Evolutionary conservation across 352 stramenopile genomes (phyloP), one percentile per base, ranked within the genome.

Genomic region (Pythium scleroteichum): DNA sequence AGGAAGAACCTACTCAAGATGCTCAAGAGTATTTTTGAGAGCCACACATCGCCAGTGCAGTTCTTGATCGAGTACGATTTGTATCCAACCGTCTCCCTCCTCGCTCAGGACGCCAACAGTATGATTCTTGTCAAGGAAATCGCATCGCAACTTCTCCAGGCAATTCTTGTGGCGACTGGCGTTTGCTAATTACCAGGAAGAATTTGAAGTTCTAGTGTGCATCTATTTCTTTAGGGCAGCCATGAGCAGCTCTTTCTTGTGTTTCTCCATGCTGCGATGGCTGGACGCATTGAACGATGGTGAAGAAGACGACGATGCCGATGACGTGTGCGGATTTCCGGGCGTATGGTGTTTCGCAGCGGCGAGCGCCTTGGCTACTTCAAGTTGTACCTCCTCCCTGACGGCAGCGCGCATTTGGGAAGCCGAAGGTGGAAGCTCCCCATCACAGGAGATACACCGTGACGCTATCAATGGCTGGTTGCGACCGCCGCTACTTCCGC

Each of bases 1-100:
- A 82, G 88, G 44, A 97, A 95, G 56, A 95, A 95, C 53, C 63
- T 97, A 51, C 83, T 97, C 51, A 94, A 94, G 65, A 97, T 97
- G 74, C 85, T 98, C 53, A 94, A 97, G 64, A 79, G 75, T 41
- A 76, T 98, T 1, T 95, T 96, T 53, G 86, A 96, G 58, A 84
- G 82, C 22, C 89, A 97, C 60, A 85, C 87, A 14, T 83, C 86
- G 24, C 89, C 87, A 1, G 76, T 75, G 48, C 81, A 96, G 59
- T 95, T 97, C 47, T 68, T 97, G 16, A 73, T 95, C 38, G 87
- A 97, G 69, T 95, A 92, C 73, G 90, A 96, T 32, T 66, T 97
- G 9, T 89, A 90, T 22, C 82, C 78, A 13, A 82, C 80, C 26
- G 76, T 96, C 7, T 81, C 85, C 38, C 59, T 78, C n/a, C 74